Conservation (phyloP, 2,329 filamentous ascomycete species). For the Alternaria ethzedia region DNA sequence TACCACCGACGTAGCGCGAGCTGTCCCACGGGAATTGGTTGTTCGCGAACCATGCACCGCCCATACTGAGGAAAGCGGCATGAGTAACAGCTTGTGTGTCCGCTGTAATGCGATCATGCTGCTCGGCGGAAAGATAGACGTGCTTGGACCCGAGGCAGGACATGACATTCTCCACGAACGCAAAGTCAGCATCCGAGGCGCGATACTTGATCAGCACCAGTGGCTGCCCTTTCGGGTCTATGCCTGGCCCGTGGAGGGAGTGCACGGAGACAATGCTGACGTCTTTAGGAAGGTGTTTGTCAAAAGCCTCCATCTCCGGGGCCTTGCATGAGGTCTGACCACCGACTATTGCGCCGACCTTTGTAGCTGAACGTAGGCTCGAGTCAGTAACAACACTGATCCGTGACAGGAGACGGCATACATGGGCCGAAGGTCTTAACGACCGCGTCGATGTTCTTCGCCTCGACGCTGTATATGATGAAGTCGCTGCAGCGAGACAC, state of each 20-base stretch:
- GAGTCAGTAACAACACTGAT: conserved; percentile 10
- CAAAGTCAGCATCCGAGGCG: conserved; percentile 75
- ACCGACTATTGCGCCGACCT: conserved; percentile 91
- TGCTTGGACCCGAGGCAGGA: conserved; percentile 83
- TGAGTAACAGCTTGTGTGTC: conserved; percentile 98
- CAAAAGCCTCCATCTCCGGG: conserved; percentile 92
- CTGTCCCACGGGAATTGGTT: conserved; percentile 97
- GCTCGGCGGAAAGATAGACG: conserved; percentile 83
- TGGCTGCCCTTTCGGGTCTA: conserved; percentile 87
- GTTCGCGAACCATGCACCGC: conserved; percentile 95
- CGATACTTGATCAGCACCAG: conserved; percentile 94
- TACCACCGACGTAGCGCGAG: conserved; percentile 92
- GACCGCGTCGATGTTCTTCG: conserved; percentile 84
- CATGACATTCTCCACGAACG: conserved; percentile 80
- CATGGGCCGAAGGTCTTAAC: conserved; percentile 91
- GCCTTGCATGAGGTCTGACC: conserved; percentile 98
- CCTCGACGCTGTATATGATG: conserved; percentile 98
- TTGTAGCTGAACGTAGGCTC: conserved; percentile 71
- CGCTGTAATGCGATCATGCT: conserved; percentile 96
- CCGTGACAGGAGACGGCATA: conserved; percentile 59
- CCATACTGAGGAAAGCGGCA: conserved; percentile 94
- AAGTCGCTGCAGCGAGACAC: conserved; percentile 97
- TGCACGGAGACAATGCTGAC: conserved; percentile 96
- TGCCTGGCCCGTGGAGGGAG: conserved; percentile 90
- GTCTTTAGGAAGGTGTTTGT: conserved; percentile 83